Base-by-base conservation (phyloP, 768 basidiomycete species). In the Russula emetica region DNA sequence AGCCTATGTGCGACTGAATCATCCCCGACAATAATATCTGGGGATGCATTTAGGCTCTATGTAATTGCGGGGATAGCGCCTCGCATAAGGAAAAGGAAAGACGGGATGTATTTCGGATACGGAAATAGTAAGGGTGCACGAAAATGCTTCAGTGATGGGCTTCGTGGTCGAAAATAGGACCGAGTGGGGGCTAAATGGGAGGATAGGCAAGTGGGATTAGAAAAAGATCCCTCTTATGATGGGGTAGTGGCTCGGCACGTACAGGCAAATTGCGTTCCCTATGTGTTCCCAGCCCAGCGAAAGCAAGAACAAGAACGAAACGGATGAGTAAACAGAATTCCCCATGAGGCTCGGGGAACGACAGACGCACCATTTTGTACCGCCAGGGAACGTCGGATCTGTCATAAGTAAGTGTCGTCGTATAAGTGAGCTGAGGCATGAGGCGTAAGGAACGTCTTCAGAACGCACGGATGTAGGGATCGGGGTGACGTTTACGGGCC, bases 361-460 rank as follows among this genome's bases (percentile, higher is more conserved):
- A 24, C n/a, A 7, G 18, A 83, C 87, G 70, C 71, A 95, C 94
- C 94, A 98, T 77, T 96, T 97, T n/a, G 93, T 94, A 63, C 95
- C 95, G 62, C 90, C 93, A 53, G 93, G 92, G 74, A 86, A 89
- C 45, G 82, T 71, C 53, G 94, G 82, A 63, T 88, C 95, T 98
- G 56, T 52, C 52, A 5, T 28, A 20, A 66, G 45, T 67, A 22
- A 16, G 24, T 1, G 54, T 24, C 42, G 54, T 14, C 49, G 55
- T 14, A 36, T 22, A 10, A 51, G 32, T 50, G 42, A 64, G 44
- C 16, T 34, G 57, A 28, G 66, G 60, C 5, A 40, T 20, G 18
- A 57, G 49, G 32, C n/a, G 28, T 50, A 36, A 34, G 57, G 34
- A 45, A 54, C 6, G 24, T 45, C 36, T 36, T 56, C 38, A 36